phyloP scores from a whole-genome alignment of 192 early-diverging fungal genomes.

The Mortierella hygrophila region DNA sequence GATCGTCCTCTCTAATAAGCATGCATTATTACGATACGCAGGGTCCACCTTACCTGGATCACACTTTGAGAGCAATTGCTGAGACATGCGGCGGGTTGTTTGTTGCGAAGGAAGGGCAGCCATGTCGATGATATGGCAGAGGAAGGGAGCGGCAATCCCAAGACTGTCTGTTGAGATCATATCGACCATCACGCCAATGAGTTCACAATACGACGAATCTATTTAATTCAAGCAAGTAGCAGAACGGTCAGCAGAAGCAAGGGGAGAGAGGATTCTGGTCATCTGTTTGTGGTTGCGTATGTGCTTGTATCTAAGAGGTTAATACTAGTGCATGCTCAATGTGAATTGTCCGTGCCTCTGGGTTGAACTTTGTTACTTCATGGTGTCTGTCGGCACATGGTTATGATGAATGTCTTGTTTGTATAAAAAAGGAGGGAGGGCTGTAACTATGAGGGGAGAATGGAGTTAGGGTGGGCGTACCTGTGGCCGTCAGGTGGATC shows the following conservation, averaged over 20 bases:
- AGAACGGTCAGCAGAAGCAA: not conserved
- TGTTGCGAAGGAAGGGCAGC: slow-evolving; percentile 67
- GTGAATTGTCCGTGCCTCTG: not conserved
- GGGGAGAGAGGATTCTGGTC: slow-evolving; percentile 3
- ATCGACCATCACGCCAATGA: slow-evolving; percentile 60
- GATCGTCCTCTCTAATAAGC: not conserved
- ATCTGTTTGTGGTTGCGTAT: not conserved
- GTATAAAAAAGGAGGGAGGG: not conserved
- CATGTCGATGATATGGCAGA: slow-evolving; percentile 70
- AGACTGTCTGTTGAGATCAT: slow-evolving; percentile 59
- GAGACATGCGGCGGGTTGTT: slow-evolving; percentile 59
- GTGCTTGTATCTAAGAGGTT: not conserved
- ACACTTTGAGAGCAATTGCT: slow-evolving; percentile 59
- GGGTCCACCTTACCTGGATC: slow-evolving; percentile 37
- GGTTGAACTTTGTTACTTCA: not conserved
- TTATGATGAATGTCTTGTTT: not conserved
- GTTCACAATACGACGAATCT: slow-evolving; percentile 59
- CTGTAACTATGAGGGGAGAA: not conserved
- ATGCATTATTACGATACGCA: not conserved
- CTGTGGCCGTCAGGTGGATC: slow-evolving; percentile 53
- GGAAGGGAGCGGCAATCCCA: slow-evolving; percentile 60
- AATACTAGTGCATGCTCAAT: not conserved
- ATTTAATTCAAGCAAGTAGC: not conserved
- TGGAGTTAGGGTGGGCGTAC: slow-evolving; percentile 8
- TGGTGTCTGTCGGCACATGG: not conserved